Evolutionary conservation across 2,329 filamentous ascomycete species (phyloP).

Genomic region (Cercospora sp.): DNA sequence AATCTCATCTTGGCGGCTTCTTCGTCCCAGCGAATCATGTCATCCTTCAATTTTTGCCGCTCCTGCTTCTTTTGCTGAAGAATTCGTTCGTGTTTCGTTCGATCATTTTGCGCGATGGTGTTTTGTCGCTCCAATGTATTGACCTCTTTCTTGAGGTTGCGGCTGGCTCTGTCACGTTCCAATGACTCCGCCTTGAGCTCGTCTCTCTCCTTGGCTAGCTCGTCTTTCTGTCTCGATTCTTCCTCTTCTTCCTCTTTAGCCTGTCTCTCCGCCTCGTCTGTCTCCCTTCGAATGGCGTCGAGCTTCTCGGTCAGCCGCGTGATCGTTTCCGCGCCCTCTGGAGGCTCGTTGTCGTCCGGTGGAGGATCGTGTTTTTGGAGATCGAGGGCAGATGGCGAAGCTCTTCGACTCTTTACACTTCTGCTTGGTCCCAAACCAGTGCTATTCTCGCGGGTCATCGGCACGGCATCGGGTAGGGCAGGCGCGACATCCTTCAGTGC

Average conservation of each 20-base stretch:
- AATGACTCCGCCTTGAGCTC: constrained; percentile 74
- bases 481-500: constrained; percentile 55
- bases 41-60: constrained; percentile 67
- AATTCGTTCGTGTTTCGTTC: constrained; percentile 71
- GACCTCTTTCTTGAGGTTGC: constrained; percentile 78
- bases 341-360: constrained; percentile 44
- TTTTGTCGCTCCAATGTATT: constrained; percentile 79
- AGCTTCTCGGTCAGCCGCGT: constrained; percentile 79
- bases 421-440: constrained; percentile 58
- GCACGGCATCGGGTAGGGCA: constrained; percentile 61
- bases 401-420: constrained; percentile 68
- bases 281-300: constrained; percentile 77
- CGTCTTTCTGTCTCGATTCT: constrained; percentile 46
- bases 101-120: constrained; percentile 74
- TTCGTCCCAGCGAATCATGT: constrained; percentile 66
- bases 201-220: constrained; percentile 73
- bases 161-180: constrained; percentile 87
- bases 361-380: constrained; percentile 42
- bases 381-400: constrained; percentile 58
- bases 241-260: constrained; percentile 62
- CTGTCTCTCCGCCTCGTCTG: constrained; percentile 72
- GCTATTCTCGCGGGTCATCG: constrained; percentile 66
- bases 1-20: constrained; percentile 59
- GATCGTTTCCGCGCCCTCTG: constrained; percentile 65
- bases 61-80: constrained; percentile 69